Evolutionary conservation across 805 yeast species (phyloP), one percentile per base, ranked within the genome.

Genomic region (Metschnikowia hibisci): DNA sequence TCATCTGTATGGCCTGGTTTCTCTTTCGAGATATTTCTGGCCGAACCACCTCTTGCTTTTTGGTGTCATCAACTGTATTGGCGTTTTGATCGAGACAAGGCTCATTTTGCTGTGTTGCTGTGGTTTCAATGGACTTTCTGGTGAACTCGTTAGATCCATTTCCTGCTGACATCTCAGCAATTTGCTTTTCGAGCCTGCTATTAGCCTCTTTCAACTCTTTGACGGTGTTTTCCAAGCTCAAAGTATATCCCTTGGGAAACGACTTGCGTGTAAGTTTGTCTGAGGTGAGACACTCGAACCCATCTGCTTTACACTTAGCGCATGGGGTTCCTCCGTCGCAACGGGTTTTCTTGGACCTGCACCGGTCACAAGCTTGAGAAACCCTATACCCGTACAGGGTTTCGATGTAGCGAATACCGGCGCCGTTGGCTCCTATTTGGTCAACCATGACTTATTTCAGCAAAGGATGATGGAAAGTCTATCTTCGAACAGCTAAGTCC

Each of bases 321-420:
- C 95, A 85, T 1, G 89, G 89, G 2, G 77, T 71, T 45, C 73
- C 70, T 1, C 90, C 91, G 54, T 83, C 85, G 62, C 93, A 85
- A 50, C 81, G 80, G 49, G 84, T 82, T 62, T 84, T 85, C 52
- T 86, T 82, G 50, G 82, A 78, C 34, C 91, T 69, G 54, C 93
- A 85, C 27, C 93, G 67, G 60, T 85, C 93, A 63, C 95, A 85
- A 2, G 93, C 93, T 60, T 85, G 93, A 1, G 84, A 76, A 2
- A 82, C 81, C 47, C 91, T 47, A n/a, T 63, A 55, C 0, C 74
- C 73, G 5, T 62, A 47, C 3, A 64, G 63, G 13, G 74, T 67
- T 37, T 55, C 61, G 37, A 70, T 70, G 38, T 69, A 54, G 46
- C 68, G 41, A 11, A 35, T 16, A 4, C 28, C 39, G 6, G 16